Evolutionary conservation across 495 filamentous ascomycete species (phyloP).

Genomic region (Hypomontagnella submonticulosa): DNA sequence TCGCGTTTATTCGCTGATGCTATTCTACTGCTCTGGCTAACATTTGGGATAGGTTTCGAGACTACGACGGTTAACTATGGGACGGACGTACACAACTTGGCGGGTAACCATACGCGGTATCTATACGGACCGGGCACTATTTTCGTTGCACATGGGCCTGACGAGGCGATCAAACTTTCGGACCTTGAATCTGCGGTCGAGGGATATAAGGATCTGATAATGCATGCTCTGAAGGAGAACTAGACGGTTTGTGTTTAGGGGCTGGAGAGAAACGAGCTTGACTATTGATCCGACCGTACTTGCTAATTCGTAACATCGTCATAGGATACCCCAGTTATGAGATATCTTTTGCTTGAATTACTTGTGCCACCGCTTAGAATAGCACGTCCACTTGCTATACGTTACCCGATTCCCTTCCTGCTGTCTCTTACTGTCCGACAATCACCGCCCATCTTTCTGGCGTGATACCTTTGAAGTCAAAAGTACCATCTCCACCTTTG

Average conservation of each 20-base stretch:
- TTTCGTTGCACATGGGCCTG: constrained; percentile 85
- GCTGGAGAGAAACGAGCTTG: constrained; percentile 15
- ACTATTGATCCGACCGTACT: constrained; percentile 14
- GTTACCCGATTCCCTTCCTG: background rate
- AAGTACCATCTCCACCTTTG: constrained; percentile 76
- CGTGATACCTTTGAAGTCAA: constrained; percentile 70
- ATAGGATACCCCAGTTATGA: constrained; percentile 37
- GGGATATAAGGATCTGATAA: constrained; percentile 76
- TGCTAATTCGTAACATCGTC: constrained; percentile 28
- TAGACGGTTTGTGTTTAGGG: constrained; percentile 26
- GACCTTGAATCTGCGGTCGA: constrained; percentile 76
- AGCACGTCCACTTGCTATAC: background rate
- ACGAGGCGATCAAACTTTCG: constrained; percentile 78
- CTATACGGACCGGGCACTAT: constrained; percentile 91
- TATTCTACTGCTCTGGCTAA: constrained; percentile 1
- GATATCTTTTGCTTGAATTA: constrained; percentile 11
- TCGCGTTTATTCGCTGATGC: background rate
- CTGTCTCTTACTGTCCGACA: constrained; percentile 25
- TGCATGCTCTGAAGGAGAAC: constrained; percentile 64
- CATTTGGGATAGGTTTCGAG: constrained; percentile 68
- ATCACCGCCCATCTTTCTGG: constrained; percentile 60
- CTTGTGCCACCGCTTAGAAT: constrained; percentile 3
- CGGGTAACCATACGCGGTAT: constrained; percentile 80
- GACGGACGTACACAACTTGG: constrained; percentile 85
- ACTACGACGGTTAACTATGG: constrained; percentile 87